Conservation (phyloP, 2,329 filamentous ascomycete species). For the Neofusicoccum umdonicola region DNA sequence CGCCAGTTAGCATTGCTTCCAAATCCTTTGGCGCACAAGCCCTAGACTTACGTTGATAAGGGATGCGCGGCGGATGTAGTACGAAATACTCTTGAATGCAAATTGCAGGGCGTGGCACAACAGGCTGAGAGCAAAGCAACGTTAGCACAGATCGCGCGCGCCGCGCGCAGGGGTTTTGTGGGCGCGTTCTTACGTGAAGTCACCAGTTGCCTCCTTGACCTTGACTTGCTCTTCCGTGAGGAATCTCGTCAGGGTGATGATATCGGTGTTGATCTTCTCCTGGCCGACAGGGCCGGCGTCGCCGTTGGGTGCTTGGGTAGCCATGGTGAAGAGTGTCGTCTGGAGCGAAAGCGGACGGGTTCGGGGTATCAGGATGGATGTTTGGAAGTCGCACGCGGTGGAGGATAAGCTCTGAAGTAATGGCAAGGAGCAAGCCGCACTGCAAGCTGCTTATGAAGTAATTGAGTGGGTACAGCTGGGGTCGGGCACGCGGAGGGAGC, state of each 20-base stretch:
- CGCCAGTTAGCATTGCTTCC: neutral
- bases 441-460: constrained; percentile 15
- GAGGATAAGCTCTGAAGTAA: constrained; percentile 11
- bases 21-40: neutral
- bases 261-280: constrained; percentile 92
- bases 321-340: neutral
- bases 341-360: neutral
- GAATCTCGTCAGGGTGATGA: constrained; percentile 91
- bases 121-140: constrained; percentile 55
- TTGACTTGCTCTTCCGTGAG: constrained; percentile 94
- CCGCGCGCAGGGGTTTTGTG: neutral
- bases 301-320: constrained; percentile 41
- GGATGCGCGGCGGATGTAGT: constrained; percentile 95
- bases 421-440: neutral
- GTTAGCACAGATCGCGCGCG: neutral
- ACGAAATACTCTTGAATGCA: constrained; percentile 99
- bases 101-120: constrained; percentile 98
- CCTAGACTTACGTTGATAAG: constrained; percentile 67
- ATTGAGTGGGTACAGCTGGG: constrained; percentile 18
- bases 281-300: constrained; percentile 54
- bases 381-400: neutral
- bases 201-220: constrained; percentile 90
- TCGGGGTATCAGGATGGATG: constrained; percentile 7
- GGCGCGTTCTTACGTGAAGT: constrained; percentile 77
- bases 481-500: constrained; percentile 17